Conservation (phyloP, 169 alveolate genomes). For the Plasmodium inui region DNA sequence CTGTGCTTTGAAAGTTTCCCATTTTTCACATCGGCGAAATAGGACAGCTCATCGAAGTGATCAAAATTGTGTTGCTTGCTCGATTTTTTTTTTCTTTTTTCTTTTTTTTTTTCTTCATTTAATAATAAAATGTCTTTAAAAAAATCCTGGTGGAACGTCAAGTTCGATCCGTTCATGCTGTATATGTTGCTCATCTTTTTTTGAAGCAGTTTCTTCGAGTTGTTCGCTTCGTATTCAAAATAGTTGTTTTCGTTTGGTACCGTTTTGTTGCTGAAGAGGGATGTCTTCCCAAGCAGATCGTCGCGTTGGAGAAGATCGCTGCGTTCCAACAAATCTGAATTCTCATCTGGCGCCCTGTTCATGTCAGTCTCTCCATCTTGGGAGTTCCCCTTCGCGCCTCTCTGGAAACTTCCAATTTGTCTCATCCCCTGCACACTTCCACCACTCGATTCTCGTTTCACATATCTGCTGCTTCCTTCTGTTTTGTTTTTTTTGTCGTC, state of each 20-base stretch:
- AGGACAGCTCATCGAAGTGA: background rate
- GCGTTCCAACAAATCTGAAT: background rate
- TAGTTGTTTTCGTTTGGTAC: background rate
- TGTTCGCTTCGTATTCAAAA: constrained; percentile 6
- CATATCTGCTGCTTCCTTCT: background rate
- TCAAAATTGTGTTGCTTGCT: background rate
- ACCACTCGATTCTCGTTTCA: background rate
- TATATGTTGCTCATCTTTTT: constrained; percentile 22
- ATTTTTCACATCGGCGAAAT: background rate
- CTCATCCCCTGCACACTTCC: background rate
- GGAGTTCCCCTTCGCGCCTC: background rate
- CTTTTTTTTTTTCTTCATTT: constrained; percentile 5
- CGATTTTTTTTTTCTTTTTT: constrained; percentile 19
- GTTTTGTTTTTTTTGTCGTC: background rate
- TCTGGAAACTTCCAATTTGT: background rate
- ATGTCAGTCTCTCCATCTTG: background rate
- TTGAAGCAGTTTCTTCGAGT: constrained; percentile 13
- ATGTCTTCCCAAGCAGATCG: background rate
- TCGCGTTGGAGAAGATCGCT: background rate
- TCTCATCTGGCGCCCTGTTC: background rate
- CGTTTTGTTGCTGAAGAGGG: constrained; percentile 7
- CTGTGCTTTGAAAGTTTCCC: background rate
- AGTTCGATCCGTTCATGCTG: constrained; percentile 10
- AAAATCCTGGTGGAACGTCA: constrained; percentile 15
- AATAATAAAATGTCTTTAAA: constrained; percentile 13